These are phyloP conservation scores for Hylodesmum podocarpum DNA, from an alignment of 306 rosid species.

Conservation along the genomic window DNA sequence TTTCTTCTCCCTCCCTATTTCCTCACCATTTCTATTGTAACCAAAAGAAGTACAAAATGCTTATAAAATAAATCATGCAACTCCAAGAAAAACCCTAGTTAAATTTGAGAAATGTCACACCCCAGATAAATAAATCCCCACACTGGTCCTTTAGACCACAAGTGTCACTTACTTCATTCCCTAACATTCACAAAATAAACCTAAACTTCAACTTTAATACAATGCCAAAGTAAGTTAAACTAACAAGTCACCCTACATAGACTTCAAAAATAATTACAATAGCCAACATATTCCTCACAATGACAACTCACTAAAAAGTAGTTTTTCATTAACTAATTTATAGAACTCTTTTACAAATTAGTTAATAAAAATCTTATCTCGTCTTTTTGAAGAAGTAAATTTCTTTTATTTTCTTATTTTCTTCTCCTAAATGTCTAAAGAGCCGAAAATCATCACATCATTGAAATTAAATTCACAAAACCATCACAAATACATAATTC, in stretches of 20 bases:
- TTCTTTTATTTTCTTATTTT: no score
- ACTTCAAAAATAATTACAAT: no score
- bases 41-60: no score
- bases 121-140: not conserved
- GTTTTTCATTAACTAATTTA: no score
- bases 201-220: not conserved
- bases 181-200: not conserved
- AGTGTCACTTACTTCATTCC: not conserved
- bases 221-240: not conserved
- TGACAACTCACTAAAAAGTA: not conserved
- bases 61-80: not conserved
- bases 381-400: no score
- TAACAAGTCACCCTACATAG: not conserved
- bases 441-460: no score
- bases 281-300: no score
- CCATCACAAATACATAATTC: not conserved
- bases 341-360: no score
- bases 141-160: not conserved
- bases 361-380: no score
- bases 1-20: no score
- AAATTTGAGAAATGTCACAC: not conserved
- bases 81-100: not conserved
- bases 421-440: no score
- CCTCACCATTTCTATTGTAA: no score
- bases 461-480: not conserved